Base-by-base conservation (phyloP, 805 yeast genomes). In the Nakazawaea pomicola region DNA sequence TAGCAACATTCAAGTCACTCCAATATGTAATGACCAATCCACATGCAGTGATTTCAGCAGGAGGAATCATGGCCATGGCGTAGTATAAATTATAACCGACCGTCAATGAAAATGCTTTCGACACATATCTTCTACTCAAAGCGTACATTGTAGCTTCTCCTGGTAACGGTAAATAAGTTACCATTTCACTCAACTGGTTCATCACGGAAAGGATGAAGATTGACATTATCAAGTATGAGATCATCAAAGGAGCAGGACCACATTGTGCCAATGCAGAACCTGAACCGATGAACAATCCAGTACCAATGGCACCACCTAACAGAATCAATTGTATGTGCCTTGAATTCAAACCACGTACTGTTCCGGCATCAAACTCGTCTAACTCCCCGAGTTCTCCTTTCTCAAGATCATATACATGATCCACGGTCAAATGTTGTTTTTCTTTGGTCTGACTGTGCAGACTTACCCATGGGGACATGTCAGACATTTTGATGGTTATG, bases 301-400 rank as follows among this genome's bases (percentile, higher is more conserved):
- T 79, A 56, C 89, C 89, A 47, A 81, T 78, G 42, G 81, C 74
- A 51, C 86, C 86, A 43, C 85, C 87, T 38, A 82, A 68, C 20
- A 87, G 83, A 42, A 80, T 74, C 76, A 80, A 74, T 57, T 78
- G 83, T 41, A 74, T 61, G 46, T 74, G 78, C 52, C 78, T 63
- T 23, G 25, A 7, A 23, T 23, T 23, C 25, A 23, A 23, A 36
- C 69, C 71, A 55, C 88, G 65, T 52, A 74, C 10, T 7, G 25
- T 23, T 23, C 25, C 25, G 7, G 25, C 25, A 8, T n/a, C n/a
- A n/a, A n/a, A n/a, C n/a, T n/a, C n/a, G n/a, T n/a, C n/a, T n/a
- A n/a, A n/a, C n/a, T n/a, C n/a, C n/a, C n/a, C n/a, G n/a, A n/a
- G n/a, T n/a, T n/a, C n/a, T n/a, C n/a, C n/a, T n/a, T n/a, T n/a